Percentiles rank a stretch among this genome's conserved stretches.
Evolutionary conservation across 257 asterid species (phyloP).

Genomic region (Linderniella brevidens): DNA sequence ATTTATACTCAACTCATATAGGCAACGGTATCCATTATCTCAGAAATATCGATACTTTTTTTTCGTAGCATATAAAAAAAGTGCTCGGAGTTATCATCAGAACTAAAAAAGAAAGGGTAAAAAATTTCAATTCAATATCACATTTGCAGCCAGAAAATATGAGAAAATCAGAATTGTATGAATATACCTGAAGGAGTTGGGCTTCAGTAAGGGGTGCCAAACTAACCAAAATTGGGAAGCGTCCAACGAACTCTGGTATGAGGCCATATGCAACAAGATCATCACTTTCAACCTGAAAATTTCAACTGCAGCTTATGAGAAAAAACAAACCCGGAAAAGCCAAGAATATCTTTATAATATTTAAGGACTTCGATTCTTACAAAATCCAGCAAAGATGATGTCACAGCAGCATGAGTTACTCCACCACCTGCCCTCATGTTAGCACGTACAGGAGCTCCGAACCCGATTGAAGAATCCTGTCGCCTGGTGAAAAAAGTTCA

Average conservation of each 20-base stretch:
- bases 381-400: conserved; percentile 77
- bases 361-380: conserved; percentile 27
- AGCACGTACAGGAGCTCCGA: conserved; percentile 93
- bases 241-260: conserved; percentile 97
- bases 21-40: no score
- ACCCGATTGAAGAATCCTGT: conserved; percentile 96
- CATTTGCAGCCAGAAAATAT: neutral
- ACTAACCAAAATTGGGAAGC: conserved; percentile 88
- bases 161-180: neutral
- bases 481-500: conserved; percentile 33
- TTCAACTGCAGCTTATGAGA: neutral
- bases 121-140: no score
- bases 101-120: neutral
- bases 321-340: neutral
- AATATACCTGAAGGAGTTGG: conserved; percentile 86
- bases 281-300: conserved; percentile 87
- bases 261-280: conserved; percentile 93
- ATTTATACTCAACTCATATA: no score
- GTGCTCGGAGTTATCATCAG: neutral
- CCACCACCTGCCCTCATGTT: conserved; percentile 71
- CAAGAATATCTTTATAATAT: neutral
- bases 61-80: conserved; percentile 6
- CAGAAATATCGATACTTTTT: no score
- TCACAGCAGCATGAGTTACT: conserved; percentile 60
- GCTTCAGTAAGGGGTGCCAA: conserved; percentile 86